A percentile compares a stretch with the other conserved stretches of the same genome.
These are phyloP conservation scores for Venturia effusa DNA, from an alignment of 2,329 filamentous ascomycete genomes.

Conservation along the genomic window DNA sequence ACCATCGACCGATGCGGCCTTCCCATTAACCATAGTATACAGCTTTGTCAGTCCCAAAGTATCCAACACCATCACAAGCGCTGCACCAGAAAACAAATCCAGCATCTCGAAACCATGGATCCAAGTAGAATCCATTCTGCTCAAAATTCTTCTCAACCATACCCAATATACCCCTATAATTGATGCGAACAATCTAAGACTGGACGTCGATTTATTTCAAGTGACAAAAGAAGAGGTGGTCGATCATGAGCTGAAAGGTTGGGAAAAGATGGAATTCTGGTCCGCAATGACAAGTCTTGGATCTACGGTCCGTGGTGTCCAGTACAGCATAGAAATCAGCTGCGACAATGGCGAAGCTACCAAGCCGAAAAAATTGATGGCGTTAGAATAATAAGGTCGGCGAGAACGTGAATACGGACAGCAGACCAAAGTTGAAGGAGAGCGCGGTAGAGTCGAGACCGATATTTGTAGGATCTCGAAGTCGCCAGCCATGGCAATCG, in stretches of 20 bases:
- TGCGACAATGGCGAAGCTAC: conserved; percentile 59
- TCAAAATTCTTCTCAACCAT: conserved; percentile 64
- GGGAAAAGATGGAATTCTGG: conserved; percentile 53
- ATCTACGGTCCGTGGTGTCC: conserved; percentile 49
- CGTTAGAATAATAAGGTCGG: conserved; percentile 51
- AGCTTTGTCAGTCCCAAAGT: conserved; percentile 7
- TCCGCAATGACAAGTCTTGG: conserved; percentile 43
- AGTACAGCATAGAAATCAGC: conserved; percentile 62
- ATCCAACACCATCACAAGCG: conserved; percentile 51
- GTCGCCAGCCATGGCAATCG: conserved; percentile 55
- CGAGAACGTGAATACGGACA: conserved; percentile 54
- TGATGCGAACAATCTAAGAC: conserved; percentile 45
- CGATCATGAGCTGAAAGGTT: conserved; percentile 50
- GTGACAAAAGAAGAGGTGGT: conserved; percentile 58
- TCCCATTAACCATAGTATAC: conserved; percentile 12
- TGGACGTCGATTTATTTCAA: conserved; percentile 50
- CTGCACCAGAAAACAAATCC: conserved; percentile 58
- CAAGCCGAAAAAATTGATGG: conserved; percentile 58
- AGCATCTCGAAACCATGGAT: conserved; percentile 68
- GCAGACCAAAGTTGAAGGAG: conserved; percentile 50
- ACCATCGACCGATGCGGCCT: neutral
- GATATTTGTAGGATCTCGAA: conserved; percentile 66
- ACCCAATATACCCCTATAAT: conserved; percentile 62
- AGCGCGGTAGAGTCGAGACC: conserved; percentile 50
- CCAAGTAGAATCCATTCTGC: conserved; percentile 67